Conservation (phyloP, 1,284 basidiomycete species). For the Leccinum huronense region DNA sequence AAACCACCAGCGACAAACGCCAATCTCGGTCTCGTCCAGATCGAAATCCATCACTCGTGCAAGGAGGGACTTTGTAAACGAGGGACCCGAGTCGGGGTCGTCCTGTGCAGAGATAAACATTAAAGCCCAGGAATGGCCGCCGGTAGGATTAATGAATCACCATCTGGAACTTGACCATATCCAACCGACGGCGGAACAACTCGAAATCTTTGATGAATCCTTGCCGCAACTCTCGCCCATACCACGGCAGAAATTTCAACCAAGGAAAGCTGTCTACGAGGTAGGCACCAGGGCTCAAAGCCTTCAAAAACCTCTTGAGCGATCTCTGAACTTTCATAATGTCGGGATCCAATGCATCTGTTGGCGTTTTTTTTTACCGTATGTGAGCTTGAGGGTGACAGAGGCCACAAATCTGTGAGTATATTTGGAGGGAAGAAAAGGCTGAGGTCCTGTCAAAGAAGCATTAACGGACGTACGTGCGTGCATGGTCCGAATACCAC, state of each 20-base stretch:
- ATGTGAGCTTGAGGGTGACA: constrained; percentile 13
- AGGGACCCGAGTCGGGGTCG: constrained; percentile 9
- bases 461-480: background rate
- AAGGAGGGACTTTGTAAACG: constrained; percentile 17
- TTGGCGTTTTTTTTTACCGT: constrained; percentile 9
- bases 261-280: constrained; percentile 14
- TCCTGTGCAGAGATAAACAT: constrained; percentile 2
- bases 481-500: constrained; percentile 2
- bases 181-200: constrained; percentile 7
- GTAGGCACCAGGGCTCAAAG: constrained; percentile 12
- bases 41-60: constrained; percentile 7
- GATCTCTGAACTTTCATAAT: constrained; percentile 1
- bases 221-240: constrained; percentile 9
- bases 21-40: constrained; percentile 19
- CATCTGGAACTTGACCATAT: constrained; percentile 12
- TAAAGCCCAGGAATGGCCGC: background rate
- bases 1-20: constrained; percentile 15
- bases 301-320: background rate
- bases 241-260: constrained; percentile 16
- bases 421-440: background rate
- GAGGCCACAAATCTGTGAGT: constrained; percentile 10
- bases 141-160: constrained; percentile 1
- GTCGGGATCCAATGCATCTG: constrained; percentile 9
- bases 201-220: constrained; percentile 10
- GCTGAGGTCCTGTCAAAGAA: background rate